Base-by-base conservation (phyloP, 1,284 basidiomycete genomes). In the Fomitopsis pinicola region DNA sequence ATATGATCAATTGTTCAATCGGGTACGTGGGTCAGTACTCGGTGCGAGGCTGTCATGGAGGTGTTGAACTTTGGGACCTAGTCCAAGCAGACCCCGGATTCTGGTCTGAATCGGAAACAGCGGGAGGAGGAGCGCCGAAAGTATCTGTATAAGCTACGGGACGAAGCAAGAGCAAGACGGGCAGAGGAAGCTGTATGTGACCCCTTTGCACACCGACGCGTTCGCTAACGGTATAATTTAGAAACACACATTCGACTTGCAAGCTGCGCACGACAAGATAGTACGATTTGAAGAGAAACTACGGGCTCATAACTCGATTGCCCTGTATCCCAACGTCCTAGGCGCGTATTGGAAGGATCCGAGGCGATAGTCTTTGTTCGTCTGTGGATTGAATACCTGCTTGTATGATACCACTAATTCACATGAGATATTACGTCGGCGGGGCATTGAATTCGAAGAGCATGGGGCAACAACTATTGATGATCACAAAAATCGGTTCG, bases 51-150 rank as follows among this genome's bases (percentile, higher is more conserved):
- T 12, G 3, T 3, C 3, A 40, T 40, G 3, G 8, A 40, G 38
- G 12, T 12, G 14, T 15, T 40, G 38, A 40, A 40, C 38, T 3
- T 40, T 12, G 14, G 38, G 38, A 10, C 14, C 9, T 15, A 40
- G 38, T 40, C 38, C 14, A 79, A 80, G 26, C 79, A 72, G 55
- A 80, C 82, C 26, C 81, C 86, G 3, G 80, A 80, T 55, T 83
- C 84, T n/a, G 84, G 85, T 7, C 68, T 84, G 57, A 86, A 78
- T 63, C 69, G 79, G 59, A 81, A 84, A 61, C 81, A 87, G 65
- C 87, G 87, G 64, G 85, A 89, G 28, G 86, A 88, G 64, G 87
- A 89, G 66, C 79, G 88, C 48, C 79, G 84, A 59, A 87, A 82
- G 67, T 86, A 91, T 64, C 68, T 92, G 63, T 80, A 87, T 67